Evolutionary conservation across 2,329 filamentous ascomycete genomes (phyloP).

Genomic region (Trichoderma asperellum): DNA sequence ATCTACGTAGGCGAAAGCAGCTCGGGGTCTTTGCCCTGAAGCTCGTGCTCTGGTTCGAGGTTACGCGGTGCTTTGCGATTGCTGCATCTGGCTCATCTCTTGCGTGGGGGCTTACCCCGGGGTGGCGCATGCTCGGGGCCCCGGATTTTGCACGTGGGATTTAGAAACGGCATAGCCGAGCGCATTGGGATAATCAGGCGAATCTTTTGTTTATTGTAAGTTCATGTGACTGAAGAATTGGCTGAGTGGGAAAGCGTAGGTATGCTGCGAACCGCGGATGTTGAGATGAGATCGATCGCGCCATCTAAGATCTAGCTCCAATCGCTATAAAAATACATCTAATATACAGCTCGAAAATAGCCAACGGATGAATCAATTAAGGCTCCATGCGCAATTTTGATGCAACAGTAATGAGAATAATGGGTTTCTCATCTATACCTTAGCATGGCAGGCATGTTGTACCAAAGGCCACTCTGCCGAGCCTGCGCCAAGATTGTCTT

Average conservation of each 20-base stretch:
- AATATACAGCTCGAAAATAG: not conserved
- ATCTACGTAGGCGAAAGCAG: not conserved
- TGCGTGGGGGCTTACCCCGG: not conserved
- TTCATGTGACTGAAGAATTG: not conserved
- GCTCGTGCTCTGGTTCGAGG: not conserved
- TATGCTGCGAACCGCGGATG: not conserved
- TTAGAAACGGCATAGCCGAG: not conserved
- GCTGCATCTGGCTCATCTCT: not conserved
- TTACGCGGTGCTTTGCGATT: not conserved
- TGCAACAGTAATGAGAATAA: not conserved
- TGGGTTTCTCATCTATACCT: not conserved
- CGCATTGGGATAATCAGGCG: not conserved
- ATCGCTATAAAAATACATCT: not conserved
- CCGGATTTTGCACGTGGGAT: constrained; percentile 16
- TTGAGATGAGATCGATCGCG: not conserved
- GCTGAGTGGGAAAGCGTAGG: not conserved
- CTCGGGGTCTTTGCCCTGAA: not conserved
- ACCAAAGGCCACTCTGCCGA: not conserved
- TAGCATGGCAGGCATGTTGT: not conserved
- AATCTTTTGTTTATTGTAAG: not conserved
- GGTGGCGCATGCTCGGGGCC: constrained; percentile 10
- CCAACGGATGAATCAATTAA: not conserved
- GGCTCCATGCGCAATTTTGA: not conserved
- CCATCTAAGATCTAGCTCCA: not conserved
- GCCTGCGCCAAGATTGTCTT: not conserved